These are phyloP conservation scores for Mycena citricolor DNA, from an alignment of 1,284 basidiomycete genomes.

Conservation along the genomic window DNA sequence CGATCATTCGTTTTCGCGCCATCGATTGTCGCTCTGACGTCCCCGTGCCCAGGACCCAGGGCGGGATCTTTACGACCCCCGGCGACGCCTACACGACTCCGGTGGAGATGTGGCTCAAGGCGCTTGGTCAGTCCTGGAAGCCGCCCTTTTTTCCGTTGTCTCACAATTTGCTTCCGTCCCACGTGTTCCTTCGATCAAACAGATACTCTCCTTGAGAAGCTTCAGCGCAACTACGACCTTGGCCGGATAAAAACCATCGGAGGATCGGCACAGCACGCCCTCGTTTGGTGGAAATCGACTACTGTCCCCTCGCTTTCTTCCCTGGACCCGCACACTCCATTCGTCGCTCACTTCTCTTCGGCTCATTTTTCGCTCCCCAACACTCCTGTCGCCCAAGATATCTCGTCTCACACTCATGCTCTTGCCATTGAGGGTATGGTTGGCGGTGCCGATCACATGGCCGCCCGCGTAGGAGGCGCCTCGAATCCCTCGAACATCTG, in stretches of 20 bases:
- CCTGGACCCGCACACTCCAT: slow-evolving; percentile 61
- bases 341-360: slow-evolving; percentile 65
- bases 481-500: slow-evolving; percentile 66
- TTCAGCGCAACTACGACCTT: slow-evolving; percentile 65
- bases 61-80: slow-evolving; percentile 80
- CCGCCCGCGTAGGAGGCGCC: slow-evolving; percentile 67
- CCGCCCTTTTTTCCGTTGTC: slow-evolving; percentile 5
- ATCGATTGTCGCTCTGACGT: slow-evolving; percentile 11
- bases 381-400: slow-evolving; percentile 73
- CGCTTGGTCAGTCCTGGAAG: slow-evolving; percentile 56
- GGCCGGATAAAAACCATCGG: slow-evolving; percentile 69
- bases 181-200: slow-evolving; percentile 17
- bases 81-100: slow-evolving; percentile 83
- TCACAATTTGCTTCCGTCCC: slow-evolving; percentile 23
- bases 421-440: slow-evolving; percentile 69
- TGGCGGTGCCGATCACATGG: slow-evolving; percentile 75
- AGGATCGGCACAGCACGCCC: slow-evolving; percentile 71
- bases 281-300: slow-evolving; percentile 82
- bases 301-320: slow-evolving; percentile 63
- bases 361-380: slow-evolving; percentile 74
- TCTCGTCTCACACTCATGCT: slow-evolving; percentile 74
- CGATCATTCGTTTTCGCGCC: slow-evolving; percentile 28
- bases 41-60: slow-evolving; percentile 60
- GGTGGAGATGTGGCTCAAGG: slow-evolving; percentile 84
- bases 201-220: slow-evolving; percentile 76